Evolutionary conservation across 768 basidiomycete genomes (phyloP).

Genomic region (Russula griseocarnosa): DNA sequence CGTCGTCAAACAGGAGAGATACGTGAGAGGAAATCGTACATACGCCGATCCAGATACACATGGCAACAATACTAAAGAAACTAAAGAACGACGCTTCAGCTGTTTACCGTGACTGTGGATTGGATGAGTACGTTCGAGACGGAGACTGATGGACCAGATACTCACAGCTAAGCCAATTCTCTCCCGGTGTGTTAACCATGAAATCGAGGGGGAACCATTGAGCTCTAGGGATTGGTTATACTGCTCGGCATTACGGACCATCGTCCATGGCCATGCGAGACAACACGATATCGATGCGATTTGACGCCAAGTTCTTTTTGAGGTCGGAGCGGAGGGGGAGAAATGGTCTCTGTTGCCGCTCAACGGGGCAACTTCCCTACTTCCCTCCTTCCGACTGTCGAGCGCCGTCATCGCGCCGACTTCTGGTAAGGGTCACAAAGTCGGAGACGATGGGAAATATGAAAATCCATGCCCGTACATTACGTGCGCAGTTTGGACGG

Average conservation of each 20-base stretch:
- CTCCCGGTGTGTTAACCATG: slow-evolving; percentile 36
- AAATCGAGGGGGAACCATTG: neutral
- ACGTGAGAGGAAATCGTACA: neutral
- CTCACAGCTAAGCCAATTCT: slow-evolving; percentile 39
- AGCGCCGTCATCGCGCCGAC: neutral
- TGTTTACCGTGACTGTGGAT: slow-evolving; percentile 37
- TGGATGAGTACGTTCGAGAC: slow-evolving; percentile 1
- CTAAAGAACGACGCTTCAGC: slow-evolving; percentile 34
- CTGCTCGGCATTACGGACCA: slow-evolving; percentile 10
- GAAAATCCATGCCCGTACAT: neutral
- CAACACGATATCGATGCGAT: no score
- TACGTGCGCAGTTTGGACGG: neutral
- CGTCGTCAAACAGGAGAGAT: neutral
- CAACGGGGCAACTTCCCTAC: no score
- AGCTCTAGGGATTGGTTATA: neutral
- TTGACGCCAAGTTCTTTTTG: no score
- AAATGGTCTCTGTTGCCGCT: no score
- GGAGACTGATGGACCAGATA: neutral
- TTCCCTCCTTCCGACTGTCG: slow-evolving; percentile 1
- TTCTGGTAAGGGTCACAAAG: neutral
- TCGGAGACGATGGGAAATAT: neutral
- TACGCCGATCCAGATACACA: slow-evolving; percentile 17
- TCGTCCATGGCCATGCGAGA: no score
- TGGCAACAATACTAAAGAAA: neutral
- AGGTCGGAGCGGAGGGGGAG: no score